These are phyloP conservation scores for Rhizophora apiculata DNA, from an alignment of 345 rosid genomes.

Conservation along the genomic window DNA sequence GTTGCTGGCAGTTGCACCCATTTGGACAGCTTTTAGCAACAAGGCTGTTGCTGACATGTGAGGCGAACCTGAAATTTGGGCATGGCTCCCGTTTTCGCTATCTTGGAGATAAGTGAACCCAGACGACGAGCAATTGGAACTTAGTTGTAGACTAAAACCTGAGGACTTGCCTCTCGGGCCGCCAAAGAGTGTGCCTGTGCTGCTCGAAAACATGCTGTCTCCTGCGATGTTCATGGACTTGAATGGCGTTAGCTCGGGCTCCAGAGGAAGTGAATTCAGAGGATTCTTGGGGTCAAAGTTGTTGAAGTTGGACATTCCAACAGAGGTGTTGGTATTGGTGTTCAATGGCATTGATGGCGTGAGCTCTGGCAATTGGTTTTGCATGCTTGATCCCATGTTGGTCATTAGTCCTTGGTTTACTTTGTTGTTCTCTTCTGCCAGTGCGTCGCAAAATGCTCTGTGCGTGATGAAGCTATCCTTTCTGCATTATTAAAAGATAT, in stretches of 20 bases:
- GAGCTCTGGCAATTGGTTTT: slow-evolving; percentile 44
- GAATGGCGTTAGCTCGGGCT: slow-evolving; percentile 46
- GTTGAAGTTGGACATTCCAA: slow-evolving; percentile 40
- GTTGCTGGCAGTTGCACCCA: slow-evolving; percentile 67
- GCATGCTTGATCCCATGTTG: slow-evolving; percentile 32
- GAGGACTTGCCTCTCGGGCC: slow-evolving; percentile 42
- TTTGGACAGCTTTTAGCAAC: slow-evolving; percentile 65
- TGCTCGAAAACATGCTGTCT: slow-evolving; percentile 50
- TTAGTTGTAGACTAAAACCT: slow-evolving; percentile 54
- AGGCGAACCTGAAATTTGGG: slow-evolving; percentile 34
- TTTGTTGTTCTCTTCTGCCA: slow-evolving; percentile 71
- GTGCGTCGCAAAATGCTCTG: slow-evolving; percentile 71
- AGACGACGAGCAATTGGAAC: slow-evolving; percentile 45
- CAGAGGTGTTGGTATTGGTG: slow-evolving; percentile 19
- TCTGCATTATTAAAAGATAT: slow-evolving; percentile 31
- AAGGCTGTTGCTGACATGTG: slow-evolving; percentile 72
- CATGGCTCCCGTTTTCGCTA: slow-evolving; percentile 25
- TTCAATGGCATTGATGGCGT: slow-evolving; percentile 35
- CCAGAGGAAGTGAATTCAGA: slow-evolving; percentile 52
- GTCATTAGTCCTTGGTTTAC: slow-evolving; percentile 51
- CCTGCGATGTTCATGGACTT: slow-evolving; percentile 47
- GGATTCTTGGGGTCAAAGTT: slow-evolving; percentile 42
- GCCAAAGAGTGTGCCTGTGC: slow-evolving; percentile 47
- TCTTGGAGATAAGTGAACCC: slow-evolving; percentile 50
- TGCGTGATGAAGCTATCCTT: slow-evolving; percentile 69